A percentile compares a stretch with the other conserved stretches of the same genome.
Conservation (phyloP, 1,139 yeast genomes). For the Suhomyces ambrosiae region DNA sequence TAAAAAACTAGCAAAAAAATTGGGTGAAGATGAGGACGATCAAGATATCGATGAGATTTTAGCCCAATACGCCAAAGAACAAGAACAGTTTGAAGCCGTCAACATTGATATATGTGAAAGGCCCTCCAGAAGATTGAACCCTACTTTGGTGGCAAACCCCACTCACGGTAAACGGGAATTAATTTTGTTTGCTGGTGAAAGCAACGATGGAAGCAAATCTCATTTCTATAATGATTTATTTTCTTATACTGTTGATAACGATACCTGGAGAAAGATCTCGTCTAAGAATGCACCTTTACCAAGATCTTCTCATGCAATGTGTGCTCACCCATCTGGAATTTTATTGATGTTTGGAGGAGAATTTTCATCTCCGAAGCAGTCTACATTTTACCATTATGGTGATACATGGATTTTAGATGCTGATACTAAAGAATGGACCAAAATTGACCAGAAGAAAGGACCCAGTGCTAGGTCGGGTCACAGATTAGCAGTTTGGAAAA, state of each 20-base stretch:
- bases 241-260: constrained; percentile 73
- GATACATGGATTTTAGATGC: constrained; percentile 94
- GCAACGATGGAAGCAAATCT: constrained; percentile 54
- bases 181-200: constrained; percentile 88
- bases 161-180: constrained; percentile 75
- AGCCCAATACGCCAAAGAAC: constrained; percentile 76
- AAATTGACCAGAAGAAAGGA: constrained; percentile 70
- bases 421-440: constrained; percentile 85
- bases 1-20: constrained; percentile 75
- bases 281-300: constrained; percentile 92
- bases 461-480: constrained; percentile 94
- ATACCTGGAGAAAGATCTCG: constrained; percentile 75
- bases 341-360: constrained; percentile 93
- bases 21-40: constrained; percentile 81
- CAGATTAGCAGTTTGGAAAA: constrained; percentile 88
- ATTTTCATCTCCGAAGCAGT: constrained; percentile 93
- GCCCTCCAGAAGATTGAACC: constrained; percentile 73
- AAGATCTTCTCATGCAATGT: constrained; percentile 91
- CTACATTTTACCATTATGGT: constrained; percentile 93
- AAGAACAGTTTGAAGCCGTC: constrained; percentile 75
- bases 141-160: constrained; percentile 77
- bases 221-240: constrained; percentile 80
- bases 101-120: constrained; percentile 55
- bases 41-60: constrained; percentile 84
- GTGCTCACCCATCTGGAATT: constrained; percentile 89